Conservation (phyloP, 2,329 filamentous ascomycete genomes). For the Fusarium buxicola region DNA sequence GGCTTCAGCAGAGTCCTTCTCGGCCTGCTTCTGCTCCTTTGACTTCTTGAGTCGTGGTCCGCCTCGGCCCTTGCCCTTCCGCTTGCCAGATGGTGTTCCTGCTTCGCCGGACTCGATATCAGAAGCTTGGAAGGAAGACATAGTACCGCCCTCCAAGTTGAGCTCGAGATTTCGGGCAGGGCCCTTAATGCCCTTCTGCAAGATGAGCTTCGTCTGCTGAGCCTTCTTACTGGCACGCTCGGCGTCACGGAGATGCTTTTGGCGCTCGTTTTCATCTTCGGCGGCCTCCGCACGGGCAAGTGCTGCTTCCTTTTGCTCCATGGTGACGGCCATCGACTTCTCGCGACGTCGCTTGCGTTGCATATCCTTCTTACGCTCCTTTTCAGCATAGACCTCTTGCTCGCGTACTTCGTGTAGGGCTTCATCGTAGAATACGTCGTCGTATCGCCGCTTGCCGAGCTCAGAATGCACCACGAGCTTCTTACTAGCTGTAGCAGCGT, state of each 20-base stretch:
- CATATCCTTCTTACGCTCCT: constrained; percentile 99
- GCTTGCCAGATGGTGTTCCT: constrained; percentile 52
- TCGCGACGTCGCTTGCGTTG: constrained; percentile 95
- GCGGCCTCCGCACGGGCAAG: constrained; percentile 81
- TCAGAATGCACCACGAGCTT: constrained; percentile 77
- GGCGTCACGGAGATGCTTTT: constrained; percentile 84
- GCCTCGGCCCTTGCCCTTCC: constrained; percentile 63
- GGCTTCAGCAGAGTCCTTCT: constrained; percentile 85
- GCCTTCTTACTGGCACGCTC: constrained; percentile 94
- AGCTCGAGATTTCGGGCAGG: constrained; percentile 77
- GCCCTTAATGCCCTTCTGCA: constrained; percentile 88
- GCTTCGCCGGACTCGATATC: constrained; percentile 61
- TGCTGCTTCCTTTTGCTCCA: constrained; percentile 89
- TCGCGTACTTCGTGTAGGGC: constrained; percentile 89
- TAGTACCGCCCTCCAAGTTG: constrained; percentile 85
- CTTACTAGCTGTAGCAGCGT: constrained; percentile 66
- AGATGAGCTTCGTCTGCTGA: constrained; percentile 85
- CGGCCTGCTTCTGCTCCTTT: constrained; percentile 85
- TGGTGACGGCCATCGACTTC: constrained; percentile 93
- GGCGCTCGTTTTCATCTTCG: constrained; percentile 83
- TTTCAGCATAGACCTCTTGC: constrained; percentile 91
- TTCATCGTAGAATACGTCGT: constrained; percentile 80
- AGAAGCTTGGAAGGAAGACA: constrained; percentile 84
- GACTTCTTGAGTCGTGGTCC: constrained; percentile 88
- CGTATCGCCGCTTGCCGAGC: constrained; percentile 80